phyloP scores from a whole-genome alignment of 2,329 filamentous ascomycete species.

The Monosporascus sp. region DNA sequence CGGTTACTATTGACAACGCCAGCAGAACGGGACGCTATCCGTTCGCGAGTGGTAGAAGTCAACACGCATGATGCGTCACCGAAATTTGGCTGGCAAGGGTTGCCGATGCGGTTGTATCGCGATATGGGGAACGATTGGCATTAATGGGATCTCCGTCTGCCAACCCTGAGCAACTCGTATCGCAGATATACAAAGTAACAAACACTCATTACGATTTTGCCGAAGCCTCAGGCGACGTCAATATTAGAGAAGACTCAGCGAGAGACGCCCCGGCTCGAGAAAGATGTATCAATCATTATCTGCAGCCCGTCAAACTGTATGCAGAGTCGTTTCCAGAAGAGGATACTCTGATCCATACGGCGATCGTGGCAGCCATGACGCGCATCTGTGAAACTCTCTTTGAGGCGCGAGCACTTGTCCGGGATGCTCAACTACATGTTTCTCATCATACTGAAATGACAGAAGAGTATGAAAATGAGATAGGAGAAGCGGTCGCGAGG shows the following conservation, averaged over 20 bases:
- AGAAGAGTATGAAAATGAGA: not conserved
- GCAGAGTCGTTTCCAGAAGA: slow-evolving; percentile 6
- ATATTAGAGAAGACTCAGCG: slow-evolving; percentile 3
- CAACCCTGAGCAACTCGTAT: not conserved
- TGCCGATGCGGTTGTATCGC: slow-evolving; percentile 47
- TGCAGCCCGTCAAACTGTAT: slow-evolving; percentile 4
- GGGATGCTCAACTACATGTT: not conserved
- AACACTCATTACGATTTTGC: not conserved
- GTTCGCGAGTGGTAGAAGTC: not conserved
- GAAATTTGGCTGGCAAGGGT: slow-evolving; percentile 44
- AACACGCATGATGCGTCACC: slow-evolving; percentile 12
- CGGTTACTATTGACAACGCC: not conserved
- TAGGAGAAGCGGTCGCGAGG: not conserved
- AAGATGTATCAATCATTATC: slow-evolving; percentile 32
- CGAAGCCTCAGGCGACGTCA: slow-evolving; percentile 13
- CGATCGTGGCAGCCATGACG: slow-evolving; percentile 16
- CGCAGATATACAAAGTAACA: slow-evolving; percentile 6
- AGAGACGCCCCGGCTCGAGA: slow-evolving; percentile 21
- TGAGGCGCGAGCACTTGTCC: not conserved
- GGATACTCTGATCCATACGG: slow-evolving; percentile 20
- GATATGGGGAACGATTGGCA: slow-evolving; percentile 43
- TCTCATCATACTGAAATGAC: not conserved
- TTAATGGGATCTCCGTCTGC: slow-evolving; percentile 11
- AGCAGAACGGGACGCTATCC: not conserved
- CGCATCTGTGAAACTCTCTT: slow-evolving; percentile 17